Conservation (phyloP, 2,329 filamentous ascomycete genomes). For the Ophiostoma ips region DNA sequence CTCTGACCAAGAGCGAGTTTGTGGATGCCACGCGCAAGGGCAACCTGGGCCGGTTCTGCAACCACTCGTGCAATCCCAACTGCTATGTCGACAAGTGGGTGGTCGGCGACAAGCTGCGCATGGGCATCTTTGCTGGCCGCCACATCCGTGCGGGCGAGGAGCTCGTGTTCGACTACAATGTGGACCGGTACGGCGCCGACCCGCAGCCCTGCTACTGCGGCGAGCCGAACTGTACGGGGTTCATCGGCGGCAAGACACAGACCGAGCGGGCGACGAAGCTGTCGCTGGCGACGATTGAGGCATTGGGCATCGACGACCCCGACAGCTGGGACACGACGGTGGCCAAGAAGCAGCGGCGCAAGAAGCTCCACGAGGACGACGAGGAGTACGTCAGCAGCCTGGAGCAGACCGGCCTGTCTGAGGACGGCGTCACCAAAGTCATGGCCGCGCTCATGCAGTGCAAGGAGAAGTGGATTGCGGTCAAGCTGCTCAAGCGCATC, state of each 20-base stretch:
- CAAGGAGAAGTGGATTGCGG: conserved; percentile 98
- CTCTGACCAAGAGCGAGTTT: conserved; percentile 87
- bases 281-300: conserved; percentile 78
- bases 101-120: conserved; percentile 88
- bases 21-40: conserved; percentile 96
- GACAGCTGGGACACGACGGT: conserved; percentile 87
- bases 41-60: conserved; percentile 93
- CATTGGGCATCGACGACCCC: conserved; percentile 83
- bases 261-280: conserved; percentile 90
- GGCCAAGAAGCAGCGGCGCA: conserved; percentile 81
- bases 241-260: conserved; percentile 94
- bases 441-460: conserved; percentile 96
- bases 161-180: conserved; percentile 98
- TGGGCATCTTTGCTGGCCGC: conserved; percentile 94
- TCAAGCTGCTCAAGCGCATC: conserved; percentile 83
- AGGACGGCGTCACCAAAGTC: conserved; percentile 78
- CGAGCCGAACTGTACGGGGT: conserved; percentile 87
- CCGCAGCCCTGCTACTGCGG: conserved; percentile 95
- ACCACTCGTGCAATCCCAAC: conserved; percentile 97
- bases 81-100: conserved; percentile 99
- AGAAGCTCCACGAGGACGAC: conserved; percentile 81
- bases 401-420: conserved; percentile 63
- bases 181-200: conserved; percentile 92
- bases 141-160: conserved; percentile 80
- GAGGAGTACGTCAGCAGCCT: conserved; percentile 91